Base-by-base conservation (phyloP, 805 yeast genomes). In the Kurtzmaniella fragi region DNA sequence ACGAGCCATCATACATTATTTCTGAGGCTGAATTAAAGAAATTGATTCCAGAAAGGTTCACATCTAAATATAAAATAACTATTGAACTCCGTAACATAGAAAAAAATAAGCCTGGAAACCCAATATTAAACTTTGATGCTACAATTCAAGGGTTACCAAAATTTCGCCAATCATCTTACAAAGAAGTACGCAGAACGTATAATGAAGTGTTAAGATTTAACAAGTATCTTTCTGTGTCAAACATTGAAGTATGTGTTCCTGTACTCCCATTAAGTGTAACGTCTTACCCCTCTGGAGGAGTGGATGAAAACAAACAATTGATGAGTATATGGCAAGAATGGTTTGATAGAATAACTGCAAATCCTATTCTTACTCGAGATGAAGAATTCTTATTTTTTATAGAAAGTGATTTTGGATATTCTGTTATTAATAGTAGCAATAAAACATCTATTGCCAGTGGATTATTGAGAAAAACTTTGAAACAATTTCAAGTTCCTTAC, bases 161-260 rank as follows among this genome's bases (percentile, higher is more conserved):
- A 30, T 93, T 78, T 57, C 70, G 96, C 42, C 87, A 84, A 46
- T 62, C 75, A 6, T 58, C 60, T 7, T 89, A 84, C 59, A 78
- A 80, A 39, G 90, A 82, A 40, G 66, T 91, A 12, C 78, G 95
- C 48, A 76, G 97, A 42, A 82, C 96, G 0, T 84, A 79, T 54
- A 73, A 74, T 42, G 99, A 93, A 58, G 71, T 89, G 47, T 77
- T 75, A 26, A 77, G 80, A 43, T 77, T 93, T 52, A 86, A 85
- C 61, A 79, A 78, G 47, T 91, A 84, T 55, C 64, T 93, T 45
- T 79, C 80, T 41, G 80, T 81, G 15, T 85, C 95, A 29, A 84
- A 89, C 52, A 82, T 91, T 26, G 98, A 93, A 58, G 90, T 93
- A 40, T 89, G 91, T 62, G 89, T 93, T 3, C 97, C 98, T 0